Base-by-base conservation (phyloP, 176 grass and related monocot genomes). In the Oryza glaberrima region DNA sequence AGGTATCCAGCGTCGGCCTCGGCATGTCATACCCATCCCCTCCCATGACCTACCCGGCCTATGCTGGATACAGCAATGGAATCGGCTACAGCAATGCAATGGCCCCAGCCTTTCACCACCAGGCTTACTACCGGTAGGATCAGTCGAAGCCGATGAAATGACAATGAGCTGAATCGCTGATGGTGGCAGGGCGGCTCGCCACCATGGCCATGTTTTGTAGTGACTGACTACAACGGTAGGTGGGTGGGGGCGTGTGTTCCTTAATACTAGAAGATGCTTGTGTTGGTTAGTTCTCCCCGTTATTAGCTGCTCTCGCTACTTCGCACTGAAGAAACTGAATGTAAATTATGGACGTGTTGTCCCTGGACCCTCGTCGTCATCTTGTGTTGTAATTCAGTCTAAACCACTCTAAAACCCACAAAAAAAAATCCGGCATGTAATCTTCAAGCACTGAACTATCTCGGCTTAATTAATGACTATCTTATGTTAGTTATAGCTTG, bases 221-320 rank as follows among this genome's bases (percentile, higher is more conserved):
- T 80, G 87, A 88, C 93, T 94, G 90, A 94, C 90, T 86, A 88
- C 68, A 72, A 87, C 36, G 81, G 84, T 88, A 86, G 73, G 78
- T 82, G 81, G 54, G 54, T 80, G 84, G 77, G 23, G 75, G 70
- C 65, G 69, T 58, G 51, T 61, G 58, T 63, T 80, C 58, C 75
- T 88, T 75, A 66, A 63, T 70, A 78, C 65, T 87, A 94, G 92
- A 77, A 94, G 92, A 77, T 79, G 72, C 79, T 70, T 87, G 85
- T 80, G 70, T 87, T 76, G 80, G 78, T 83, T 76, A 83, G 78
- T 83, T 90, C 75, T 87, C 48, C 38, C 8, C 7, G 6, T 46
- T 77, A 61, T 65, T 83, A 74, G 58, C 58, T n/a, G 19, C 19
- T 22, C 43, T 2, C 11, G 22, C 12, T 88, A 58, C 65, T 67